Conservation (phyloP, 257 asterid genomes). For the Linaria vulgaris region DNA sequence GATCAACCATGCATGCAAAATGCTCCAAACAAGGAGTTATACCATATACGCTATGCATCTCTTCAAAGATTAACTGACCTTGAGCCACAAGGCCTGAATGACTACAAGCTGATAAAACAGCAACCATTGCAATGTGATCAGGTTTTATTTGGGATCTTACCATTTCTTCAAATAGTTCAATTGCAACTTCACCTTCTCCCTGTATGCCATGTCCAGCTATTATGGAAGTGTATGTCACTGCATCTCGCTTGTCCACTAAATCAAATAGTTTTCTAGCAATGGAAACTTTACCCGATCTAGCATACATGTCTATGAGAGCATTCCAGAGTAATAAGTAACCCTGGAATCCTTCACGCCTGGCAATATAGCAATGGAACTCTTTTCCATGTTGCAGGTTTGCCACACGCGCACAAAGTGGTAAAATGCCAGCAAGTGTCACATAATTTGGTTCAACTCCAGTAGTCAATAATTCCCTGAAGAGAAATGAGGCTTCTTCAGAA, state of each 20-base stretch:
- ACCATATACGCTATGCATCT: constrained; percentile 56
- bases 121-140: constrained; percentile 73
- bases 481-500: constrained; percentile 64
- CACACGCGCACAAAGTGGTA: constrained; percentile 81
- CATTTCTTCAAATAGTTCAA: constrained; percentile 70
- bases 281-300: constrained; percentile 74
- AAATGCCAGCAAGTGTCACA: constrained; percentile 75
- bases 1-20: constrained; percentile 83
- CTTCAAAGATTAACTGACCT: constrained; percentile 56
- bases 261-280: constrained; percentile 66
- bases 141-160: constrained; percentile 53
- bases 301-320: constrained; percentile 75
- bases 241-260: constrained; percentile 60
- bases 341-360: constrained; percentile 48
- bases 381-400: constrained; percentile 76
- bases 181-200: constrained; percentile 69
- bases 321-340: constrained; percentile 62
- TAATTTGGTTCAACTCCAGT: constrained; percentile 58
- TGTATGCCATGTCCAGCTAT: constrained; percentile 80
- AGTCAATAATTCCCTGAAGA: constrained; percentile 61
- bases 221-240: constrained; percentile 78
- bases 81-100: constrained; percentile 77
- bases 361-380: constrained; percentile 76
- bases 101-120: constrained; percentile 79
- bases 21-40: constrained; percentile 66